Base-by-base conservation (phyloP, 495 filamentous ascomycete species). In the Friedmanniomyces simplex region DNA sequence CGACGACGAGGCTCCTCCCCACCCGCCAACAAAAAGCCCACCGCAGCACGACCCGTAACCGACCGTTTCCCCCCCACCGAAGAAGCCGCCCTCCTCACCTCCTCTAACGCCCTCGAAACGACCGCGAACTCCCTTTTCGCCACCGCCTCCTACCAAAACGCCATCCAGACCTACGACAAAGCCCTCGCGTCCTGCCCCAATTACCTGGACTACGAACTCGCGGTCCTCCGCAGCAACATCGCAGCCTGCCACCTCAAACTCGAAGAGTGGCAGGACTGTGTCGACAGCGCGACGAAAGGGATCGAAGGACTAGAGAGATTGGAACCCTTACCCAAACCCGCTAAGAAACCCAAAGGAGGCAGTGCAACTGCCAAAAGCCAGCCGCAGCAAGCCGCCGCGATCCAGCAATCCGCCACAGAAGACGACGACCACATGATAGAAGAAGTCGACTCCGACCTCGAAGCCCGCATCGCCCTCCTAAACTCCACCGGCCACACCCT, bases 201-300 rank as follows among this genome's bases (percentile, higher is more conserved):
- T 61, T 95, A 96, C 67, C 81, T 96, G 34, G 86, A 93, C 60
- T 93, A 87, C 73, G 89, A 96, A 66, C 75, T 91, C 63, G 89
- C 93, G 21, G 87, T 95, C 12, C 76, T 96, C 13, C 83, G 82
- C 32, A 86, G 83, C 70, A 97, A 97, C 73, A 82, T 96, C 57
- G 78, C 91, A 3, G 93, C 89, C n/a, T 95, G 88, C 66, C 83
- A 95, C 59, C 66, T 96, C 58, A 94, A 94, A 67, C 74, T 96
- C 1, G 77, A 83, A 47, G 86, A 91, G 57, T 96, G 89, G 84
- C 93, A 93, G 59, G 82, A 84, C 10, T 87, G 89, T 6, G 76
- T 91, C 42, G 83, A 84, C 30, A 73, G 79, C 20, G 91, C 93
- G 14, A 86, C 80, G 0, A 73, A 79, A 6, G 84, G 88, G 21